Evolutionary conservation across 805 yeast genomes (phyloP).

Genomic region (Pichia pseudocactophila): DNA sequence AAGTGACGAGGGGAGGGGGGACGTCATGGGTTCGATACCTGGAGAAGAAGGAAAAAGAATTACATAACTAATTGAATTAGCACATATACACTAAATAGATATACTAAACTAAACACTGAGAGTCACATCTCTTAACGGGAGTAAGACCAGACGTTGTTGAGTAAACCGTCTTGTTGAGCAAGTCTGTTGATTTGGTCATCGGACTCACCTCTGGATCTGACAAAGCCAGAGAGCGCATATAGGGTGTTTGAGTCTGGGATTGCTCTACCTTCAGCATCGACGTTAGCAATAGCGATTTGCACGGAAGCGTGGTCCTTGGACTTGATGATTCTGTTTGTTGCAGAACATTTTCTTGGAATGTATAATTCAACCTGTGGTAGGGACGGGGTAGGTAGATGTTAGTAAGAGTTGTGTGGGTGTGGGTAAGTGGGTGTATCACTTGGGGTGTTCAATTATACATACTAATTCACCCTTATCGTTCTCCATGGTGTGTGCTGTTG

Average conservation of each 20-base stretch:
- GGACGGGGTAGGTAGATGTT: conserved; percentile 19
- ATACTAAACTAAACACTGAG: no score
- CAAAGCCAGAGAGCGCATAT: conserved; percentile 94
- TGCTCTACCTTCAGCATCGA: conserved; percentile 93
- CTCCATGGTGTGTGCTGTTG: conserved; percentile 65
- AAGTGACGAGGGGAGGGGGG: neutral
- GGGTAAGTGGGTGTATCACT: neutral
- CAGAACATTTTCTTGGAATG: conserved; percentile 99
- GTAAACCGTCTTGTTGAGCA: conserved; percentile 96
- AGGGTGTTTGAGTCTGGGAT: conserved; percentile 85
- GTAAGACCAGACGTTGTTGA: conserved; percentile 93
- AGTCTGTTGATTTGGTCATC: conserved; percentile 99
- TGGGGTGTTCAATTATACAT: conserved; percentile 42
- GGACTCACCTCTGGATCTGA: conserved; percentile 99
- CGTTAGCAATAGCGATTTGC: conserved; percentile 97
- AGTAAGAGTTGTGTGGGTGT: conserved; percentile 10
- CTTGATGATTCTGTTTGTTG: conserved; percentile 99
- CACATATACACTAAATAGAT: no score
- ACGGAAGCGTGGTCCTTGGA: conserved; percentile 99
- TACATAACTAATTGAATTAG: no score
- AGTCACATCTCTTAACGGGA: conserved; percentile 62
- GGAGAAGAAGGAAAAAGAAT: neutral
- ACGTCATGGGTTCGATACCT: no score
- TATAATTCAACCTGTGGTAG: conserved; percentile 88
- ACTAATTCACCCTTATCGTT: conserved; percentile 99